Evolutionary conservation across 2,329 filamentous ascomycete genomes (phyloP).

Genomic region (Fusarium begoniae): DNA sequence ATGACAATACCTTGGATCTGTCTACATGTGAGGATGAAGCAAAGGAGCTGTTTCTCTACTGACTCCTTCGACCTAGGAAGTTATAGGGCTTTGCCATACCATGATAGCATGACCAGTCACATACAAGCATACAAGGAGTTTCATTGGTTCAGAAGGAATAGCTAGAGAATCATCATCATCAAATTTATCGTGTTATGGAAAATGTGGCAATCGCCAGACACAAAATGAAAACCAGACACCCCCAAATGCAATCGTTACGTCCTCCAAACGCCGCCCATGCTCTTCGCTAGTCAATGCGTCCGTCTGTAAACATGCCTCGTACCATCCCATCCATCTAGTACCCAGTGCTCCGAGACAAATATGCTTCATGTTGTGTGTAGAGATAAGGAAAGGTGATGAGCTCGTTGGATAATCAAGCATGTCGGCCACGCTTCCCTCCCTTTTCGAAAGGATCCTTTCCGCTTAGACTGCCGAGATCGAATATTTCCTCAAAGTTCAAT

Average conservation of each 20-base stretch:
- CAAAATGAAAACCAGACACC: constrained; percentile 36
- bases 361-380: constrained; percentile 12
- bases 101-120: neutral
- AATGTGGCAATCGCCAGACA: constrained; percentile 27
- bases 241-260: constrained; percentile 44
- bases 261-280: constrained; percentile 51
- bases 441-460: constrained; percentile 68
- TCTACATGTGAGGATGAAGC: neutral
- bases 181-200: constrained; percentile 31
- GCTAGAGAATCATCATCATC: constrained; percentile 2
- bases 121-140: neutral
- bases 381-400: constrained; percentile 9
- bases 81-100: neutral
- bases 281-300: constrained; percentile 49
- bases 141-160: neutral
- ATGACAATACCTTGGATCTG: neutral
- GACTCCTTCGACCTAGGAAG: neutral
- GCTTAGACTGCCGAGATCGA: constrained; percentile 70
- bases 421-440: constrained; percentile 61
- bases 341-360: constrained; percentile 33
- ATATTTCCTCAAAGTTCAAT: constrained; percentile 78
- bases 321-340: constrained; percentile 43
- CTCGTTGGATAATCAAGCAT: constrained; percentile 45
- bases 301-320: constrained; percentile 46
- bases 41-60: neutral